Conservation (phyloP, 2,329 filamentous ascomycete species). For the Aphanoascus verrucosus region DNA sequence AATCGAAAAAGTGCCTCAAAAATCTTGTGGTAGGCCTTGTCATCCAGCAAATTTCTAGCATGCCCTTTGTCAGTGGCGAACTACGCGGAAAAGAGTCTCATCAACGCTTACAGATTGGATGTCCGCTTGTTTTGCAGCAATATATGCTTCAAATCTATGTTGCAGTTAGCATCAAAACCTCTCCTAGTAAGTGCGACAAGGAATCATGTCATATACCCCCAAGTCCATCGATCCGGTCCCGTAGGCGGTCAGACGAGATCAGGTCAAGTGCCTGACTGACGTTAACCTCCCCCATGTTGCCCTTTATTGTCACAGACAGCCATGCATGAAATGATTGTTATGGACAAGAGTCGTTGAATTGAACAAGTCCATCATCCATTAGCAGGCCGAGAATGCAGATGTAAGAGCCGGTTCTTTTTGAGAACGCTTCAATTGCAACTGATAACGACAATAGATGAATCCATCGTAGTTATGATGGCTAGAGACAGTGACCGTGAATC, state of each 20-base stretch:
- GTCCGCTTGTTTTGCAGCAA: conserved; percentile 43
- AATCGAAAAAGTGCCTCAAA: conserved; percentile 71
- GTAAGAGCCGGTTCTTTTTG: no score
- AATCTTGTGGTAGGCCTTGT: conserved; percentile 70
- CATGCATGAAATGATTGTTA: background rate
- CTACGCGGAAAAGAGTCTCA: background rate
- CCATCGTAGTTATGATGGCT: no score
- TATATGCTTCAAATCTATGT: conserved; percentile 45
- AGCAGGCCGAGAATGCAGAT: no score
- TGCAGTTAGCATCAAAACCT: background rate
- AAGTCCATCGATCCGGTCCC: conserved; percentile 42
- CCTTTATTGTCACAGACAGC: background rate
- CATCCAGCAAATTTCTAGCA: conserved; percentile 45
- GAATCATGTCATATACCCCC: conserved; percentile 29
- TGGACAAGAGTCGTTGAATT: no score
- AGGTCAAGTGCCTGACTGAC: conserved; percentile 34
- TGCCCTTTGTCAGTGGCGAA: conserved; percentile 6
- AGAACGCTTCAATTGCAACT: no score
- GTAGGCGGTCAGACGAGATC: conserved; percentile 35
- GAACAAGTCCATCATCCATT: background rate
- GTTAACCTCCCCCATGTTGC: conserved; percentile 34
- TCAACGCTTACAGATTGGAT: conserved; percentile 27
- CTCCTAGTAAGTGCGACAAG: background rate
- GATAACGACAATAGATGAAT: no score
- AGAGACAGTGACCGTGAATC: no score